Conservation (phyloP, 148 eudicot genomes). For the Spergularia marina region DNA sequence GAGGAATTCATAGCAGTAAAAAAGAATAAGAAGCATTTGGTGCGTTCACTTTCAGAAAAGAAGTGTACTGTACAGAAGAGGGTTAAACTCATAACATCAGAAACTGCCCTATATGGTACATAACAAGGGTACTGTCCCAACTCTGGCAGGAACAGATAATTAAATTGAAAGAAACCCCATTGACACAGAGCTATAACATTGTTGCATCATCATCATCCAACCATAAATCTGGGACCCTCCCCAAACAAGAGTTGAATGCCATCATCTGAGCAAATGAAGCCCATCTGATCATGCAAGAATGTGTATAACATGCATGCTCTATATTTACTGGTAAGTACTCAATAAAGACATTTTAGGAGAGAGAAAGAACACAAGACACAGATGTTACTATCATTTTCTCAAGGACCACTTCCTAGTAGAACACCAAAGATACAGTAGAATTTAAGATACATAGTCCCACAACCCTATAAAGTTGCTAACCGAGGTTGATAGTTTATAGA, state of each 20-base stretch:
- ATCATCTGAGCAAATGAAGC: no score
- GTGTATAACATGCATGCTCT: conserved; percentile 1
- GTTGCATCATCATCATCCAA: conserved; percentile 25
- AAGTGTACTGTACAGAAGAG: conserved; percentile 16
- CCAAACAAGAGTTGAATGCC: conserved; percentile 11
- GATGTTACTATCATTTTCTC: conserved; percentile 18
- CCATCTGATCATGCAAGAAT: conserved; percentile 22
- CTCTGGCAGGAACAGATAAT: conserved; percentile 16
- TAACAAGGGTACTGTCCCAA: conserved; percentile 29
- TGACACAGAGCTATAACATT: conserved; percentile 21
- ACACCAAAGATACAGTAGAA: conserved; percentile 46
- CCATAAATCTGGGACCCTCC: conserved; percentile 27
- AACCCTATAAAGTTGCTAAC: conserved; percentile 38
- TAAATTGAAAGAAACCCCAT: conserved; percentile 19
- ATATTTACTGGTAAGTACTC: no score
- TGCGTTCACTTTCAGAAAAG: neutral
- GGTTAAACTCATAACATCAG: conserved; percentile 24
- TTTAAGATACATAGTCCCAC: conserved; percentile 62
- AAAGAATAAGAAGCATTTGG: neutral
- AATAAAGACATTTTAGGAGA: conserved; percentile 23
- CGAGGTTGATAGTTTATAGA: conserved; percentile 44
- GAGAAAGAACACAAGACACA: conserved; percentile 9
- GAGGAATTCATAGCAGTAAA: conserved; percentile 7
- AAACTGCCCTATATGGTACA: conserved; percentile 37
- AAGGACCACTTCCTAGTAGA: conserved; percentile 44